phyloP scores from a whole-genome alignment of 1,284 basidiomycete genomes.

The Austropuccinia psidii region DNA sequence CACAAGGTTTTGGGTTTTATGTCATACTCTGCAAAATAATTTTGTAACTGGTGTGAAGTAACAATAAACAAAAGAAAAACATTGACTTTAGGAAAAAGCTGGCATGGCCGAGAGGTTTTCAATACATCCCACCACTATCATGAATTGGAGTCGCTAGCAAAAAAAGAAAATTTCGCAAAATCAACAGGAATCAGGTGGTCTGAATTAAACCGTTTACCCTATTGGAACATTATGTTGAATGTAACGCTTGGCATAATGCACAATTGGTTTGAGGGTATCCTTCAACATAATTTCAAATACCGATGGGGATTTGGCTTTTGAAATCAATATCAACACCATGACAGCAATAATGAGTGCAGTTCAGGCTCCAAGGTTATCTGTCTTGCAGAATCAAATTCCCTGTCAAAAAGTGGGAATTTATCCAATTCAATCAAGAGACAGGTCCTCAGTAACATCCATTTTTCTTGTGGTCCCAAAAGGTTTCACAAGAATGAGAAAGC shows the following conservation, averaged over 20 bases:
- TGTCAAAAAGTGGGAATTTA: no score
- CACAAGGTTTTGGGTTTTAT: neutral
- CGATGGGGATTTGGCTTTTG: neutral
- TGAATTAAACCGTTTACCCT: neutral
- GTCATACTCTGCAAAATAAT: neutral
- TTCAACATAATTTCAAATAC: neutral
- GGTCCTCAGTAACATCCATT: neutral
- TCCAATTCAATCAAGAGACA: neutral
- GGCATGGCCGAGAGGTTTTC: neutral
- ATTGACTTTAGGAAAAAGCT: neutral
- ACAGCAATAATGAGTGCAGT: neutral
- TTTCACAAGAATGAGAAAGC: conserved; percentile 26
- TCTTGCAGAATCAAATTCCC: neutral
- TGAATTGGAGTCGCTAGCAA: neutral
- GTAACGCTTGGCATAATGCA: neutral
- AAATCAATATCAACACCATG: neutral
- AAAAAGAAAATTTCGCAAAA: neutral
- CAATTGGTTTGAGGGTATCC: conserved; percentile 16
- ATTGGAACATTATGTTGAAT: conserved; percentile 5
- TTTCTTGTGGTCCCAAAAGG: conserved; percentile 31
- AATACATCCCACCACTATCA: neutral
- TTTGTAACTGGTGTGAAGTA: neutral
- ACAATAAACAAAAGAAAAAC: neutral
- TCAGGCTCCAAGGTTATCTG: neutral
- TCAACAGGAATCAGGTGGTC: conserved; percentile 7